Percentiles rank a stretch among this genome's conserved stretches.
phyloP scores from a whole-genome alignment of 169 alveolate species.

The Eimeria sp. region DNA sequence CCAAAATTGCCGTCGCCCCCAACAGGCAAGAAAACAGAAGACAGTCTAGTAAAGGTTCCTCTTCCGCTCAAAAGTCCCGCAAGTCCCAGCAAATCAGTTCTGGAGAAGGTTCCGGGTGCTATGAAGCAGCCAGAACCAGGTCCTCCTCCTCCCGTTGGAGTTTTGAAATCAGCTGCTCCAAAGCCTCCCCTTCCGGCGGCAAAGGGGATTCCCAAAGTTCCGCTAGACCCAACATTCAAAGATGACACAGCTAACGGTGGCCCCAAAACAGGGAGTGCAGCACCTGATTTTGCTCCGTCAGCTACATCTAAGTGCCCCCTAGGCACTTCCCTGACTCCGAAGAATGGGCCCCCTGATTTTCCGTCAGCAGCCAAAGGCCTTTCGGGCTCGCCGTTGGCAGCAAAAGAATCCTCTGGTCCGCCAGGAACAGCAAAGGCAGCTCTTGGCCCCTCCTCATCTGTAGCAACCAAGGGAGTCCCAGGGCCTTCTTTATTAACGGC shows the following conservation, averaged over 20 bases:
- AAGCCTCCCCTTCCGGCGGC: conserved; percentile 1
- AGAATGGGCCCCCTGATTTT: conserved; percentile 2
- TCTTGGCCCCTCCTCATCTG: background rate
- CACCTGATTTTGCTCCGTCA: background rate
- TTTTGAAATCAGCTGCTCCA: background rate
- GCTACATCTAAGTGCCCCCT: background rate
- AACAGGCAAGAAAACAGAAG: background rate
- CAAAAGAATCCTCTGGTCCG: background rate
- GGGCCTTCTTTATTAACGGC: background rate
- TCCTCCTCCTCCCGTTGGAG: background rate
- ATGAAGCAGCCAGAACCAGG: background rate
- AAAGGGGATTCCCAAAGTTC: conserved; percentile 15
- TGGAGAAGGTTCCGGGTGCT: conserved; percentile 11
- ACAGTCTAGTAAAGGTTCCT: background rate
- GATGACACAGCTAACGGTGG: background rate
- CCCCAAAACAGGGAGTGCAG: conserved; percentile 1
- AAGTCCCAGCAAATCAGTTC: background rate
- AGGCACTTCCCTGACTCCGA: conserved; percentile 1
- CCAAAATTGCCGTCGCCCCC: conserved; percentile 29
- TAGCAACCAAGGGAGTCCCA: background rate
- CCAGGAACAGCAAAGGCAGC: background rate
- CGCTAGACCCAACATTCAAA: background rate
- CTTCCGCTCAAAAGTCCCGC: background rate
- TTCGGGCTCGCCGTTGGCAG: background rate
- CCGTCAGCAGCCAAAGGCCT: background rate